Base-by-base conservation (phyloP, 495 filamentous ascomycete species). In the Daldinia childiae region DNA sequence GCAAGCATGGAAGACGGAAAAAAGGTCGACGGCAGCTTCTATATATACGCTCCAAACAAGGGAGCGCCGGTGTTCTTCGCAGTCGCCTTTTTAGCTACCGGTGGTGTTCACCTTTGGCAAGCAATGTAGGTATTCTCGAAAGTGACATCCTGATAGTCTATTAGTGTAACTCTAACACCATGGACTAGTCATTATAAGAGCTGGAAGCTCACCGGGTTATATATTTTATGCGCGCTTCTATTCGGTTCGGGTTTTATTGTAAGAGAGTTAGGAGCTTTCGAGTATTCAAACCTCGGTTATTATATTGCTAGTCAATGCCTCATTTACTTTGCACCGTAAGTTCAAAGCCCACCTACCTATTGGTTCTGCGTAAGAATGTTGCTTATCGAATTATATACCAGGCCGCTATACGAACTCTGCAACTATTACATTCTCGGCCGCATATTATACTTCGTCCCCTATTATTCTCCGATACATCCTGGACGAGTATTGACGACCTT, bases 341-440 rank as follows among this genome's bases (percentile, higher is more conserved):
- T 79, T 39, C 27, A 36, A 36, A 36, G 34, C 7, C 24, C 26
- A n/a, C n/a, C 26, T 52, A 52, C 6, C 38, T 24, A 12, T 48
- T 27, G 3, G n/a, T 71, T n/a, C 52, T 29, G n/a, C 12, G 19
- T 36, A 8, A 29, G 48, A n/a, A n/a, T n/a, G n/a, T 39, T 14
- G 57, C 15, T n/a, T 19, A 56, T 38, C 64, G 0, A 64, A 27
- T 29, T 36, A 52, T 19, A 7, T 59, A 36, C 5, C 56, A 91
- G 90, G 6, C 92, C 92, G 6, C 79, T 94, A 51, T 91, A 91
- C 67, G 90, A 92, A 69, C 86, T 89, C 0, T 85, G 88, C 29
- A 92, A 95, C 76, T 95, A 93, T 78, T 85, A 92, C 70, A 86
- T 90, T 59, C 87, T 95, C 21, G 92, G 90, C 26, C 89, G 92